These are phyloP conservation scores for Ophidiomyces ophidiicola DNA, from an alignment of 2,329 filamentous ascomycete species.

Conservation along the genomic window DNA sequence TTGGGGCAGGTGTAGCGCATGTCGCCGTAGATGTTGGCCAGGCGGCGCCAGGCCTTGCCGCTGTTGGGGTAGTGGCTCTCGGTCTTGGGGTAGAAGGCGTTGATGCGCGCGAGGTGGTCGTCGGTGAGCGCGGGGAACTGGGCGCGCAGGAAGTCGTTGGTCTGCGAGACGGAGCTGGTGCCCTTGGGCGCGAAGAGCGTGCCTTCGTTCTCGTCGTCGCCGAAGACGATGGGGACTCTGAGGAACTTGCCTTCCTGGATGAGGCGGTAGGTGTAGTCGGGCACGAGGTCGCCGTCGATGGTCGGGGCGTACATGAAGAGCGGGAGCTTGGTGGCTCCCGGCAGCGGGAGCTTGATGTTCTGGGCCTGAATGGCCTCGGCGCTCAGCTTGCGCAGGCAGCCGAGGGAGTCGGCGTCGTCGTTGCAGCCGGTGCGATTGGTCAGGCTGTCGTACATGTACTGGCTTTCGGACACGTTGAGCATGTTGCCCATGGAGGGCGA, in stretches of 20 bases:
- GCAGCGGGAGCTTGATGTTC: slow-evolving; percentile 37
- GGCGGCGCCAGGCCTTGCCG: slow-evolving; percentile 48
- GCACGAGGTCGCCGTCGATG: slow-evolving; percentile 41
- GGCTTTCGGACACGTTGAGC: slow-evolving; percentile 37
- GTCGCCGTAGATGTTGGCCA: slow-evolving; percentile 50
- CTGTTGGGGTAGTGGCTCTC: slow-evolving; percentile 37
- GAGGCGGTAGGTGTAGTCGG: slow-evolving; percentile 38
- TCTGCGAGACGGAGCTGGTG: slow-evolving; percentile 37
- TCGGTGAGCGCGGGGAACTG: slow-evolving; percentile 47
- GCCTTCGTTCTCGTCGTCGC: slow-evolving; percentile 53
- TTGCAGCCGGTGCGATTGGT: slow-evolving; percentile 39
- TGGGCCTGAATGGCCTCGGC: slow-evolving; percentile 34
- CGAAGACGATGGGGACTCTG: slow-evolving; percentile 44
- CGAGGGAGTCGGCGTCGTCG: slow-evolving; percentile 26
- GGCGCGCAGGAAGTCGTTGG: slow-evolving; percentile 44
- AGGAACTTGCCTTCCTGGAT: slow-evolving; percentile 40
- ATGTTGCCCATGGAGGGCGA: slow-evolving; percentile 43
- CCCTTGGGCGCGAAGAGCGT: slow-evolving; percentile 46
- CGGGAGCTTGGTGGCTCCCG: slow-evolving; percentile 32
- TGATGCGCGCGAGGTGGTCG: slow-evolving; percentile 41
- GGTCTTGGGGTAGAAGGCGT: slow-evolving; percentile 44
- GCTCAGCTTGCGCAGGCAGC: slow-evolving; percentile 40
- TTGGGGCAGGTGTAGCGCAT: slow-evolving; percentile 54
- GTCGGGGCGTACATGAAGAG: slow-evolving; percentile 42
- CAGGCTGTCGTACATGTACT: slow-evolving; percentile 43